Conservation (phyloP, 2,329 filamentous ascomycete species). For the Metarhizium anisopliae region DNA sequence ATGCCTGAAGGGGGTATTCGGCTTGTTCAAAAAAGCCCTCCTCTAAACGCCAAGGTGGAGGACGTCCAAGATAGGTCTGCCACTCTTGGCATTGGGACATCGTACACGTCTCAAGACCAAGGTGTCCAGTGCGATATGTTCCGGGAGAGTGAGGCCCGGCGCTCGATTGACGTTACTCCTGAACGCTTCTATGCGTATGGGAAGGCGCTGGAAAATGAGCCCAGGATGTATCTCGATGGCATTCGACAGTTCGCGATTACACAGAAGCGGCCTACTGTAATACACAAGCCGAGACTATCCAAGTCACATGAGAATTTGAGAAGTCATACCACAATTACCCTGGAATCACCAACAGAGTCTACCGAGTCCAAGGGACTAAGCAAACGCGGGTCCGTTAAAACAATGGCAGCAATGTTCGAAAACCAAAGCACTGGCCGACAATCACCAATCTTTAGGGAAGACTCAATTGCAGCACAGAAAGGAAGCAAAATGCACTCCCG, state of each 20-base stretch:
- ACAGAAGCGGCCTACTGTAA: constrained; percentile 6
- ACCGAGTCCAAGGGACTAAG: constrained; percentile 12
- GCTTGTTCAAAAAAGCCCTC: constrained; percentile 1
- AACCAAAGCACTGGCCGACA: constrained; percentile 11
- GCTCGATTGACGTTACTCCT: constrained; percentile 13
- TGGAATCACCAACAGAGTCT: constrained; percentile 6
- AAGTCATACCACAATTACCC: constrained; percentile 1
- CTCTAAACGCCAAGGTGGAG: background rate
- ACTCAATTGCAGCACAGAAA: background rate
- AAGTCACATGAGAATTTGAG: constrained; percentile 8
- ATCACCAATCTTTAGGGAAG: background rate
- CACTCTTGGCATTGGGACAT: background rate
- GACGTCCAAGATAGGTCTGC: background rate
- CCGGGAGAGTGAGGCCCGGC: background rate
- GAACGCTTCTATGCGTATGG: constrained; percentile 15
- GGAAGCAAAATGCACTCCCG: background rate
- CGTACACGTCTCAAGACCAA: constrained; percentile 1
- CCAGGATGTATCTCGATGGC: background rate
- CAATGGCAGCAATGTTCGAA: constrained; percentile 46
- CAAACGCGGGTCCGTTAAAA: constrained; percentile 31
- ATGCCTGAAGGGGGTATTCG: constrained; percentile 1
- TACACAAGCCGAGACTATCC: constrained; percentile 5
- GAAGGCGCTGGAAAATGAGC: background rate
- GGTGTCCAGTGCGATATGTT: constrained; percentile 4
- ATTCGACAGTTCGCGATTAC: background rate